Evolutionary conservation across 495 filamentous ascomycete genomes (phyloP).

Genomic region (Lasiosphaeria ovina): DNA sequence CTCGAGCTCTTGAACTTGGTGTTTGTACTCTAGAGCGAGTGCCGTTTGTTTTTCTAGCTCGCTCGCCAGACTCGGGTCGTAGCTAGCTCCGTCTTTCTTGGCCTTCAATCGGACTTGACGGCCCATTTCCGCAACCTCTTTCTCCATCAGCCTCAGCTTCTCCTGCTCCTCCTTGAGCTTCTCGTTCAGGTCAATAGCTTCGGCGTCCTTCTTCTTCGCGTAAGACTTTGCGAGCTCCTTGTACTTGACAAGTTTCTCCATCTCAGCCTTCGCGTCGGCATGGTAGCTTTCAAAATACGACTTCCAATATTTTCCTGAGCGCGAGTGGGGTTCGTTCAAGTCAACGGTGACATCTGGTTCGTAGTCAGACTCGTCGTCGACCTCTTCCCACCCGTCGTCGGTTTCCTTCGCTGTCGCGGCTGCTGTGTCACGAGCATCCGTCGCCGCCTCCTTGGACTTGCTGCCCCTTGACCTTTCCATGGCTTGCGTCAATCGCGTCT

Average conservation of each 20-base stretch:
- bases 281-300: slow-evolving; percentile 81
- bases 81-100: slow-evolving; percentile 42
- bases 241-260: slow-evolving; percentile 75
- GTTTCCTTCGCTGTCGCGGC: slow-evolving; percentile 25
- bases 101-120: slow-evolving; percentile 45
- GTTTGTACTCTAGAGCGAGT: slow-evolving; percentile 64
- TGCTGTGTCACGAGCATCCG: slow-evolving; percentile 22
- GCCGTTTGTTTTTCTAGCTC: slow-evolving; percentile 66
- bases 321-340: slow-evolving; percentile 73
- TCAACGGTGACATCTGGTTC: slow-evolving; percentile 69
- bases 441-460: slow-evolving; percentile 22
- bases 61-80: slow-evolving; percentile 49
- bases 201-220: slow-evolving; percentile 83
- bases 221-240: slow-evolving; percentile 83
- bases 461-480: slow-evolving; percentile 44
- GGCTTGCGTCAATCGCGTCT: slow-evolving; percentile 55
- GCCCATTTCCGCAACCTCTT: slow-evolving; percentile 61
- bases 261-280: slow-evolving; percentile 71
- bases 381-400: slow-evolving; percentile 45
- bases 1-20: slow-evolving; percentile 63
- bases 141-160: slow-evolving; percentile 50
- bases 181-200: slow-evolving; percentile 68
- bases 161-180: slow-evolving; percentile 65
- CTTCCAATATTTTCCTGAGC: slow-evolving; percentile 94
- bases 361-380: slow-evolving; percentile 33